phyloP scores from a whole-genome alignment of 2,329 filamentous ascomycete species.

The Trichoderma oligosporum region DNA sequence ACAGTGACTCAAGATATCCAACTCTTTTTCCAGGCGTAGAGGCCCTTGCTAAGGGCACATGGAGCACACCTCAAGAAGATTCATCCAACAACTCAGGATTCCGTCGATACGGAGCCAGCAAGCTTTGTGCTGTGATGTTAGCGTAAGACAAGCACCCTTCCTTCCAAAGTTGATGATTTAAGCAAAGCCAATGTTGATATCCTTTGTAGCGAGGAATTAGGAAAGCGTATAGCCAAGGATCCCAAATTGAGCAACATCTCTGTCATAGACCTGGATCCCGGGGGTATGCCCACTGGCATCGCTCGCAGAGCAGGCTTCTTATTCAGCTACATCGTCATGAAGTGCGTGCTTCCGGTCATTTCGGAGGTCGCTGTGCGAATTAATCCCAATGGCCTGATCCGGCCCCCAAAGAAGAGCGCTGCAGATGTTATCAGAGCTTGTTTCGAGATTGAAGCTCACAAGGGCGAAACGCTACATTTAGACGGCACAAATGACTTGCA shows the following conservation, averaged over 20 bases:
- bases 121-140: conserved; percentile 38
- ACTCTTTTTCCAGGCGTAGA: conserved; percentile 32
- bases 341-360: conserved; percentile 27
- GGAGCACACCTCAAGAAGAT: conserved; percentile 33
- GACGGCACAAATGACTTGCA: conserved; percentile 32
- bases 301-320: conserved; percentile 28
- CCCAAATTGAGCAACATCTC: conserved; percentile 34
- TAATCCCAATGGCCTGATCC: conserved; percentile 31
- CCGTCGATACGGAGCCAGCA: conserved; percentile 39
- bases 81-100: conserved; percentile 27
- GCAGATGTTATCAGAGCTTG: conserved; percentile 31
- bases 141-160: conserved; percentile 24
- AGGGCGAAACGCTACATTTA: conserved; percentile 33
- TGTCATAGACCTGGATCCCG: conserved; percentile 38
- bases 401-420: conserved; percentile 34
- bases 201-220: conserved; percentile 30
- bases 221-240: conserved; percentile 33
- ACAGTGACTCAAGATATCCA: conserved; percentile 25
- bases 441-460: conserved; percentile 29
- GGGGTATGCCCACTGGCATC: conserved; percentile 35
- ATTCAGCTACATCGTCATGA: conserved; percentile 24
- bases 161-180: too few species aligned
- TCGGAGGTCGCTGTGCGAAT: conserved; percentile 26
- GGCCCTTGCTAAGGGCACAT: conserved; percentile 33
- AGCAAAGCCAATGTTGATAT: not conserved